Conservation (phyloP, 306 rosid species). For the Cucumis cinereus region DNA sequence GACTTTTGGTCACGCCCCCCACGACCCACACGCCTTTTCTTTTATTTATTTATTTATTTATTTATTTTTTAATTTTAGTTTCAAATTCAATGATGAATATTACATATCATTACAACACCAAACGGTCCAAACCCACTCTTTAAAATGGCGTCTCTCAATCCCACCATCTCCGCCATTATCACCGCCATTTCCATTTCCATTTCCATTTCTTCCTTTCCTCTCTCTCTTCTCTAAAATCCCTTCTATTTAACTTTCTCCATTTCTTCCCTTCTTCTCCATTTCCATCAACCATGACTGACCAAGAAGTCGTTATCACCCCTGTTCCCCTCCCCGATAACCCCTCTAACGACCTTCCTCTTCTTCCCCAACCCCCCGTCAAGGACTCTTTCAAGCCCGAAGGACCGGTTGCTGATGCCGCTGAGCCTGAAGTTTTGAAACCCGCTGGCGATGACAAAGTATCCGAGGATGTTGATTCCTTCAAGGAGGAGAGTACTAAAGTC, state of each 20-base stretch:
- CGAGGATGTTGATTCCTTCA: slow-evolving; percentile 23
- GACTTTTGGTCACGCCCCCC: slow-evolving; percentile 2
- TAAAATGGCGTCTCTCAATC: background rate
- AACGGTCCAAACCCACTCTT: background rate
- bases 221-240: background rate
- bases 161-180: background rate
- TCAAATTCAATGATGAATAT: background rate
- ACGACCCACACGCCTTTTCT: slow-evolving; percentile 3
- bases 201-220: background rate
- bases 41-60: background rate
- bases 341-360: background rate
- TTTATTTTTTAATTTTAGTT: background rate
- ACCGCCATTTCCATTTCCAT: background rate
- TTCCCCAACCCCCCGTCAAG: background rate
- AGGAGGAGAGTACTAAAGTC: slow-evolving; percentile 50
- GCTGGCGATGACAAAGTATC: slow-evolving; percentile 12
- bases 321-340: background rate
- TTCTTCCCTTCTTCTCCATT: background rate
- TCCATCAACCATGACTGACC: background rate
- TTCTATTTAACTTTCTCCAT: background rate
- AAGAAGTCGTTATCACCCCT: background rate
- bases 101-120: background rate
- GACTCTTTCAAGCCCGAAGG: background rate
- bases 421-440: slow-evolving; percentile 23
- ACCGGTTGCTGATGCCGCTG: slow-evolving; percentile 6